These are phyloP conservation scores for Colletotrichum gloeosporioides DNA, from an alignment of 2,329 filamentous ascomycete species.

Conservation along the genomic window DNA sequence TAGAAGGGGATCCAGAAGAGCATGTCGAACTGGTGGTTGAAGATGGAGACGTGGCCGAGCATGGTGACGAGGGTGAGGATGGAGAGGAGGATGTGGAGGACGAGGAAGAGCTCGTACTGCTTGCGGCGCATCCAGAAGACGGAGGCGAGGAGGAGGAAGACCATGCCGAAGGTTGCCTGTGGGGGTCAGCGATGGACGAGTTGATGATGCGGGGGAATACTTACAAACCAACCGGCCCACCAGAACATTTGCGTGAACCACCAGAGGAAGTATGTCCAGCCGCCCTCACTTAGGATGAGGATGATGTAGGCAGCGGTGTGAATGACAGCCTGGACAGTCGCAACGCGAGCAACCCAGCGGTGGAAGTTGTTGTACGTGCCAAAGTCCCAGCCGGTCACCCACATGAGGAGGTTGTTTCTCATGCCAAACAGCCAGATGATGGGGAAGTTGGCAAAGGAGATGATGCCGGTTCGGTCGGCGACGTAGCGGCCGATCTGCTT, in stretches of 20 bases:
- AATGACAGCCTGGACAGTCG: conserved; percentile 65
- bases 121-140: conserved; percentile 56
- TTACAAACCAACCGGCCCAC: conserved; percentile 53
- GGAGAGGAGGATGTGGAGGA: conserved; percentile 57
- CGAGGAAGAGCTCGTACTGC: conserved; percentile 57
- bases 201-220: conserved; percentile 1
- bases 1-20: conserved; percentile 54
- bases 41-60: conserved; percentile 60
- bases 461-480: conserved; percentile 67
- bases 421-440: conserved; percentile 71
- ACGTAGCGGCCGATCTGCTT: conserved; percentile 57
- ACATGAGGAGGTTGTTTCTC: conserved; percentile 70
- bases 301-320: conserved; percentile 67
- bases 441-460: conserved; percentile 68
- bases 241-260: conserved; percentile 53
- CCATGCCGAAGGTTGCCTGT: conserved; percentile 51
- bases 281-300: conserved; percentile 44
- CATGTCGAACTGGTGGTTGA: conserved; percentile 50
- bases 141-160: conserved; percentile 49
- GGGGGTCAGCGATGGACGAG: neutral
- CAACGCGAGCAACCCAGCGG: conserved; percentile 67
- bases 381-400: conserved; percentile 73
- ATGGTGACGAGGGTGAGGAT: conserved; percentile 54
- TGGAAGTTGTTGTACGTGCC: conserved; percentile 72
- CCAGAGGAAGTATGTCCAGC: conserved; percentile 36